These are phyloP conservation scores for Penicillium paxilli DNA, from an alignment of 495 filamentous ascomycete genomes.

Conservation along the genomic window DNA sequence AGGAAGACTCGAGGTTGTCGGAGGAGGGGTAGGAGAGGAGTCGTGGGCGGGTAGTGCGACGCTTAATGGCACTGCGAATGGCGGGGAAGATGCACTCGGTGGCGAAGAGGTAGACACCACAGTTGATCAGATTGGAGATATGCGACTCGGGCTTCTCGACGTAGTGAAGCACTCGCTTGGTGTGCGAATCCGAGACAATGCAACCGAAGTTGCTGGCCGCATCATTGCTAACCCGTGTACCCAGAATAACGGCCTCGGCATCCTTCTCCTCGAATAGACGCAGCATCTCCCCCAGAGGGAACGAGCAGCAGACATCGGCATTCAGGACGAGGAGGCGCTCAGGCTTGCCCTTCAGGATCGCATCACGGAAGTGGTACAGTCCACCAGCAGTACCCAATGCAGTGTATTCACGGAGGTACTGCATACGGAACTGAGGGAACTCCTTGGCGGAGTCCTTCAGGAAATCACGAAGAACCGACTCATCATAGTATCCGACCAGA, in stretches of 20 bases:
- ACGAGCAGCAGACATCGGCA: conserved; percentile 98
- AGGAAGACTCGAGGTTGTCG: conserved; percentile 85
- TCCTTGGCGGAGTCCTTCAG: conserved; percentile 85
- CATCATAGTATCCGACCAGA: conserved; percentile 98
- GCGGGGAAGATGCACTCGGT: conserved; percentile 96
- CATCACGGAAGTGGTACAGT: conserved; percentile 99
- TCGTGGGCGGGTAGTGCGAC: conserved; percentile 86
- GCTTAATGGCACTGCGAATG: conserved; percentile 94
- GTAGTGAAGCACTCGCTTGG: conserved; percentile 95
- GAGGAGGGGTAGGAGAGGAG: conserved; percentile 92
- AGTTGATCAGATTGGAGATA: conserved; percentile 99
- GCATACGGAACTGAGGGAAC: conserved; percentile 87
- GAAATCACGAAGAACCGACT: conserved; percentile 94
- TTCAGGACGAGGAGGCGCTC: conserved; percentile 97
- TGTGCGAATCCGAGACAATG: conserved; percentile 94
- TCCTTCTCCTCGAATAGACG: conserved; percentile 91
- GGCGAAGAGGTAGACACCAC: conserved; percentile 95
- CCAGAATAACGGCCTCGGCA: conserved; percentile 95
- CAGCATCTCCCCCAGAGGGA: conserved; percentile 94
- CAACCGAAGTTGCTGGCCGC: conserved; percentile 95
- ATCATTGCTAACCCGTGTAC: conserved; percentile 89
- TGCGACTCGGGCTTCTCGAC: conserved; percentile 99
- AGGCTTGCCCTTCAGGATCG: conserved; percentile 93
- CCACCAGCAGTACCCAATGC: conserved; percentile 94
- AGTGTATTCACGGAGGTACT: conserved; percentile 97